Evolutionary conservation across 345 rosid genomes (phyloP).

Genomic region (Acer campestre): DNA sequence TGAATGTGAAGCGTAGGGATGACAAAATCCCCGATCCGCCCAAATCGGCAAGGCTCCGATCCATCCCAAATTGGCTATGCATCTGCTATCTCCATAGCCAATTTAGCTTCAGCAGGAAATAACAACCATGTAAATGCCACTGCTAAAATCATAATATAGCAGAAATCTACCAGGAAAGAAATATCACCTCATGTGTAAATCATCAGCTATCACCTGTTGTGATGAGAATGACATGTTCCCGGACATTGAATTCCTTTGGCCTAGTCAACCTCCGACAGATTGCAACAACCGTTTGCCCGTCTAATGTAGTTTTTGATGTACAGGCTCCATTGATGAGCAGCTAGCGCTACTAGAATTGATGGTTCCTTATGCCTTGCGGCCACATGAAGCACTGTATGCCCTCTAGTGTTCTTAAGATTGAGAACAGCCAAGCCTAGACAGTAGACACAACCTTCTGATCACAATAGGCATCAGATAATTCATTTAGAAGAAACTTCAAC

Average conservation of each 20-base stretch:
- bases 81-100: too few relatives aligned
- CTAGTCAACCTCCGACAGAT: constrained; percentile 44
- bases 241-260: constrained; percentile 34
- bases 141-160: too few relatives aligned
- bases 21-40: too few relatives aligned
- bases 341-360: constrained; percentile 31
- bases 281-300: constrained; percentile 41
- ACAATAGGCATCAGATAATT: constrained; percentile 41
- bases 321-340: constrained; percentile 41
- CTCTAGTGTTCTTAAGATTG: constrained; percentile 40
- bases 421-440: constrained; percentile 32
- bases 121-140: too few relatives aligned
- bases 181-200: constrained; percentile 33
- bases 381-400: constrained; percentile 48
- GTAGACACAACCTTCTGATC: constrained; percentile 47
- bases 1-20: too few relatives aligned
- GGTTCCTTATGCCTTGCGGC: constrained; percentile 50
- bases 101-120: too few relatives aligned
- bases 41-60: too few relatives aligned
- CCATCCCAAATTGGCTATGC: too few relatives aligned
- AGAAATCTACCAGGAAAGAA: background rate
- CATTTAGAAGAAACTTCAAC: constrained; percentile 34
- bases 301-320: constrained; percentile 32
- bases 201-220: constrained; percentile 25
- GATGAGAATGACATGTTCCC: constrained; percentile 17